Evolutionary conservation across 2,329 filamentous ascomycete species (phyloP), one percentile per base, ranked within the genome.

Genomic region (Ceratocystis smalleyi): DNA sequence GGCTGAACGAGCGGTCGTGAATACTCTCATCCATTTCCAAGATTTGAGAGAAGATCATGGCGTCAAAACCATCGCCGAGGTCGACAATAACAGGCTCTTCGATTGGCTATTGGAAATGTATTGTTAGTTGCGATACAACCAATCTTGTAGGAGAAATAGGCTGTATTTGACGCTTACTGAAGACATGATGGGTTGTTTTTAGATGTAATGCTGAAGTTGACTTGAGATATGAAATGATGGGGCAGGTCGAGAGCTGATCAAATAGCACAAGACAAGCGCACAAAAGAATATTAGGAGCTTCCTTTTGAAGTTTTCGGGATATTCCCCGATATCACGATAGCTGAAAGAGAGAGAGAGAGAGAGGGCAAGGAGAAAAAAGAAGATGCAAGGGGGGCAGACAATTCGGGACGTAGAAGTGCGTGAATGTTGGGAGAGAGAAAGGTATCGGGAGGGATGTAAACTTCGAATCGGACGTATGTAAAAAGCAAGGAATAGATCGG

Each of bases 11-110:
- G 70, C 85, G 82, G 68, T 92, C 88, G 10, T 85, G 83, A 69
- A 89, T 87, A 68, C 89, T 88, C 68, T 97, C 94, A 74, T 99
- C 94, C 92, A 99, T 96, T 75, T 97, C 94, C 68, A 97, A 83
- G 73, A 99, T 97, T 78, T 97, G 94, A 70, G 86, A 85, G 71
- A 99, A 99, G 65, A 91, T 95, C 64, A 75, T 73, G 67, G 79
- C 77, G 74, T 97, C 92, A 75, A 99, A 85, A 72, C 81, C 80
- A 69, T 94, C 88, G 66, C 83, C 85, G 69, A 90, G 83, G 66
- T 79, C 78, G 70, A 84, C 74, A 67, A 75, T 78, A 64, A 77
- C 74, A 66, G 74, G 72, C 63, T 75, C 77, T 68, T 79, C 75
- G 69, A 78, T 76, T 75, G 77, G 72, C 74, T 75, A 68, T 66